Conservation (phyloP, 495 filamentous ascomycete genomes). For the Penicillium herquei region DNA sequence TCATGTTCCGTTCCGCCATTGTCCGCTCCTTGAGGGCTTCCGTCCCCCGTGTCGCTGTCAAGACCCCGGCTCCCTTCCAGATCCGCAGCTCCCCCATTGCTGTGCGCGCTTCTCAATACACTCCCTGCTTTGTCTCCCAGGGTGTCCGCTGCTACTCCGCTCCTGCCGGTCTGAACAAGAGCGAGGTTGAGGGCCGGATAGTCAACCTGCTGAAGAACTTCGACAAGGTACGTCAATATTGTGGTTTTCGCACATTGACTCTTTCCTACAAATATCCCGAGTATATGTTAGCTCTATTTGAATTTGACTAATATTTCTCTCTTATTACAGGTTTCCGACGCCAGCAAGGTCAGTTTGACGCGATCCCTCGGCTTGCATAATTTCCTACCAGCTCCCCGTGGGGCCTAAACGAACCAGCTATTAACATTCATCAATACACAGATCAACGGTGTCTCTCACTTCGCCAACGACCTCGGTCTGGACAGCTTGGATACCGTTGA, state of each 20-base stretch:
- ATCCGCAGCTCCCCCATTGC: constrained; percentile 56
- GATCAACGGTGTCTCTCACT: constrained; percentile 82
- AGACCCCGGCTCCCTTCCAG: constrained; percentile 52
- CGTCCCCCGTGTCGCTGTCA: constrained; percentile 53
- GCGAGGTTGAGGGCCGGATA: constrained; percentile 90
- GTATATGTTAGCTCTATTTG: neutral
- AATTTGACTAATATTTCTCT: constrained; percentile 3
- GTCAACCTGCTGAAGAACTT: constrained; percentile 88
- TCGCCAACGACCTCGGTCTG: constrained; percentile 91
- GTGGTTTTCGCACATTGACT: constrained; percentile 3
- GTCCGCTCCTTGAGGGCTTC: constrained; percentile 62
- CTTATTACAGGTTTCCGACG: constrained; percentile 64
- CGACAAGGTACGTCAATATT: constrained; percentile 81
- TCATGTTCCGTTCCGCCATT: constrained; percentile 83
- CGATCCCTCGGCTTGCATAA: constrained; percentile 10
- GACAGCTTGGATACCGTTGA: constrained; percentile 98
- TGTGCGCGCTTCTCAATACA: constrained; percentile 44
- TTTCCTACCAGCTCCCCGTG: neutral
- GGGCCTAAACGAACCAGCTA: constrained; percentile 3
- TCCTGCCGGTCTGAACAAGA: constrained; percentile 68
- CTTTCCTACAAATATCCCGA: neutral
- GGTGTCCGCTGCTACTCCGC: constrained; percentile 83
- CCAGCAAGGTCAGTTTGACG: constrained; percentile 61
- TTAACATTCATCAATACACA: constrained; percentile 35
- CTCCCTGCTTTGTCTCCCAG: constrained; percentile 52